Conservation (phyloP, 495 filamentous ascomycete genomes). For the Evernia prunastri region DNA sequence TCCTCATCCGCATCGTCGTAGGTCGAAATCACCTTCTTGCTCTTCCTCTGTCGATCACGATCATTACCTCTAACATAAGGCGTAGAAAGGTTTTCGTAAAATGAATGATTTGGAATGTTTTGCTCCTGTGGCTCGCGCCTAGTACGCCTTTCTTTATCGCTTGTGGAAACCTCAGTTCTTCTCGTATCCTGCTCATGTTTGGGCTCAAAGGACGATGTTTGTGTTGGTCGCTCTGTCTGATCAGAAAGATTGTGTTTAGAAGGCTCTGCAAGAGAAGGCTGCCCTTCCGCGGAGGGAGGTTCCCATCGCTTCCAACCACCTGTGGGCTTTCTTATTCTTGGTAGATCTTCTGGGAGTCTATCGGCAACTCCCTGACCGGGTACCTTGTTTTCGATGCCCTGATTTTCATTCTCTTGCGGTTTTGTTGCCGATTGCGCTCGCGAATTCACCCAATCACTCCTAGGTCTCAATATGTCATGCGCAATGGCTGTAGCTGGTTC, state of each 20-base stretch:
- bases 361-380: background rate
- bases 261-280: background rate
- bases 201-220: background rate
- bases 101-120: background rate
- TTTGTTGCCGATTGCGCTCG: background rate
- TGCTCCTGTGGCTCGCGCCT: background rate
- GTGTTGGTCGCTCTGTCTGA: background rate
- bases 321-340: background rate
- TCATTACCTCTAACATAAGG: background rate
- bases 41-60: background rate
- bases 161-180: background rate
- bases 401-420: background rate
- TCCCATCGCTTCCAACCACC: background rate
- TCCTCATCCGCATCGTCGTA: conserved; percentile 18
- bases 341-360: background rate
- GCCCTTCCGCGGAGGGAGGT: background rate
- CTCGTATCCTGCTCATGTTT: background rate
- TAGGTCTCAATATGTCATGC: background rate
- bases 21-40: background rate
- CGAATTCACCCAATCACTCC: background rate
- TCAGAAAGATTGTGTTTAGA: background rate
- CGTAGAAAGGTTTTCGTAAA: background rate
- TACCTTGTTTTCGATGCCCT: background rate
- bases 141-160: background rate
- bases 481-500: background rate